Conservation (phyloP, 2,329 filamentous ascomycete species). For the Fusarium sarcochroum region DNA sequence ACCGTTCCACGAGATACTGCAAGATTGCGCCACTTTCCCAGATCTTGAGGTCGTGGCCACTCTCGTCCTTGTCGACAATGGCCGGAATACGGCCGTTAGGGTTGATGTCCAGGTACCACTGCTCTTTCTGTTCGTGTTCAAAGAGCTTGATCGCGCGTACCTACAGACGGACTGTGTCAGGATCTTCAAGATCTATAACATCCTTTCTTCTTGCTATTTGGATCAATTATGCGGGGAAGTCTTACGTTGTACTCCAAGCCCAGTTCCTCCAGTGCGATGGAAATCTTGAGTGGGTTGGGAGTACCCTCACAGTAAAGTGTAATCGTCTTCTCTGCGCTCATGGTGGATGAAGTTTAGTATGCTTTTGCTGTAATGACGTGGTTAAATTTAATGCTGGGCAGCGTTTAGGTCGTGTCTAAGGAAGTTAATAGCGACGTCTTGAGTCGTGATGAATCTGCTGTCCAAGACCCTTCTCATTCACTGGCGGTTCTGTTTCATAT, state of each 20-base stretch:
- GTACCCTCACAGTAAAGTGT: constrained; percentile 86
- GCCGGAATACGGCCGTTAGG: constrained; percentile 93
- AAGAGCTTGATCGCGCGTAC: constrained; percentile 74
- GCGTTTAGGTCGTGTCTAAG: neutral
- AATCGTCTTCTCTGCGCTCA: constrained; percentile 62
- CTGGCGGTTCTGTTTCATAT: constrained; percentile 6
- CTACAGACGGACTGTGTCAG: constrained; percentile 44
- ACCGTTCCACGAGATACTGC: constrained; percentile 84
- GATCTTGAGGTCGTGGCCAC: constrained; percentile 79
- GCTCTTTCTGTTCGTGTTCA: constrained; percentile 82
- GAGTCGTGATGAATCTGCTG: neutral
- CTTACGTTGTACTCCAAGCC: constrained; percentile 80
- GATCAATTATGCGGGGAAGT: neutral
- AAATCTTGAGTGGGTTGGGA: constrained; percentile 91
- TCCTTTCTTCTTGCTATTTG: neutral
- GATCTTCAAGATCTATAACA: neutral
- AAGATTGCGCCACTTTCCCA: constrained; percentile 89
- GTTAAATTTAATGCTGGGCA: neutral
- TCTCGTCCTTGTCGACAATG: constrained; percentile 80
- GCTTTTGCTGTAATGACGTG: neutral
- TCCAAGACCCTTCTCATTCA: neutral
- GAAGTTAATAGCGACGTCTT: neutral
- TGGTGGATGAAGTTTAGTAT: neutral
- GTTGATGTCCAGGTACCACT: constrained; percentile 91
- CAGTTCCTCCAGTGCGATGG: constrained; percentile 87